Base-by-base conservation (phyloP, 2,329 filamentous ascomycete species). In the Fusarium xyrophilum region DNA sequence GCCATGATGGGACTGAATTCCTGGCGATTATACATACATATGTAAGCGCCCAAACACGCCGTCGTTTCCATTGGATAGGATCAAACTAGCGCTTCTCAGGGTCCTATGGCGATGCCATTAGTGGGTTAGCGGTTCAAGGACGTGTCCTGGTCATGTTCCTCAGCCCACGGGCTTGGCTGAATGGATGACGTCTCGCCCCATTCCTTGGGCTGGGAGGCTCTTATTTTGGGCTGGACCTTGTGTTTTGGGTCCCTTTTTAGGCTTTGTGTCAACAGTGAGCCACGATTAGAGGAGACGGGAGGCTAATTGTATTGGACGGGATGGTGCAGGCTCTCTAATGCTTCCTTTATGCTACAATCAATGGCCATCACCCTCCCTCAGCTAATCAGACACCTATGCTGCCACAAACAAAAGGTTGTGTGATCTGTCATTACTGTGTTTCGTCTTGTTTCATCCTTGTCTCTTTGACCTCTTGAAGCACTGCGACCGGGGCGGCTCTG, bases 121-220 rank as follows among this genome's bases (percentile, higher is more conserved):
- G 50, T 21, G 56, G 65, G 51, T 39, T 56, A 54, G 61, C 53
- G 44, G 52, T 42, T 11, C 25, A 51, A 59, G 62, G 44, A 51
- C 57, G 23, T 70, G 59, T 46, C 42, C 42, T 13, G 25, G 42
- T 60, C 67, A 69, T 53, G 58, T 50, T 67, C 50, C 67, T 64
- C 59, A 69, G 35, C 46, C 54, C 40, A 51, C 51, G 56, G 28
- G 40, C 51, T 52, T 52, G 33, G 33, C 33, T 35, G 39, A 39
- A 53, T 44, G 44, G 48, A 69, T 69, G 67, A 69, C 67, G 67
- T 70, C 69, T 61, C 42, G 17, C 51, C 48, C 59, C 52, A 38
- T 61, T 55, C 27, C 48, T 67, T 70, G 63, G 63, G 63, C 62
- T 63, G 51, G 64, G 32, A 56, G 62, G 44, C 52, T 48, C 44